These are phyloP conservation scores for Aspergillus hortae DNA, from an alignment of 2,329 filamentous ascomycete species.

Conservation along the genomic window DNA sequence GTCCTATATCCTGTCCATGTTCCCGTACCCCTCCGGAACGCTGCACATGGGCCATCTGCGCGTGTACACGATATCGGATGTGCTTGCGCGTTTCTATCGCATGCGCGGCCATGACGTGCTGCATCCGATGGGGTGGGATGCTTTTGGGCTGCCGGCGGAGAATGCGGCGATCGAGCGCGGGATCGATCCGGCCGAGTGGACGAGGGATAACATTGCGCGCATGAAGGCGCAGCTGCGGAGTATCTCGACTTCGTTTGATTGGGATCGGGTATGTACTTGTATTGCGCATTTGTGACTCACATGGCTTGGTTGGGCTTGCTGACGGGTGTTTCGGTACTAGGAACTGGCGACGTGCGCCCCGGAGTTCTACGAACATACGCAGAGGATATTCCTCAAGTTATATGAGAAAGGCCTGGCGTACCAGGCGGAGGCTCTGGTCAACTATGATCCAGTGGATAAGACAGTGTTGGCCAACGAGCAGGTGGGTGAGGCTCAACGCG, in stretches of 20 bases:
- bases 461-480: slow-evolving; percentile 92
- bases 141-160: slow-evolving; percentile 84
- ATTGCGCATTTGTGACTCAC: slow-evolving; percentile 4
- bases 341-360: slow-evolving; percentile 83
- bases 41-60: slow-evolving; percentile 84
- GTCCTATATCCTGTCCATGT: slow-evolving; percentile 81
- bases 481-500: slow-evolving; percentile 20
- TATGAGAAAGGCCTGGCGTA: slow-evolving; percentile 73
- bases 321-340: slow-evolving; percentile 41
- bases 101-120: slow-evolving; percentile 73
- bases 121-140: slow-evolving; percentile 93
- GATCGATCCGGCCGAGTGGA: slow-evolving; percentile 75
- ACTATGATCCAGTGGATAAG: slow-evolving; percentile 85
- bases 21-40: slow-evolving; percentile 84
- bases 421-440: slow-evolving; percentile 78
- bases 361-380: slow-evolving; percentile 84
- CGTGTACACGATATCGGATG: slow-evolving; percentile 88
- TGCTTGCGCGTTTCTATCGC: slow-evolving; percentile 70
- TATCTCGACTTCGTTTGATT: slow-evolving; percentile 83
- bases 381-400: slow-evolving; percentile 77
- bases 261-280: slow-evolving; percentile 63
- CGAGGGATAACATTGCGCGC: slow-evolving; percentile 69
- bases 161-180: slow-evolving; percentile 85
- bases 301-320: background rate
- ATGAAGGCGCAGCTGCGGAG: slow-evolving; percentile 78